phyloP scores from a whole-genome alignment of 129 eudicot genomes.

The Centella asiatica region DNA sequence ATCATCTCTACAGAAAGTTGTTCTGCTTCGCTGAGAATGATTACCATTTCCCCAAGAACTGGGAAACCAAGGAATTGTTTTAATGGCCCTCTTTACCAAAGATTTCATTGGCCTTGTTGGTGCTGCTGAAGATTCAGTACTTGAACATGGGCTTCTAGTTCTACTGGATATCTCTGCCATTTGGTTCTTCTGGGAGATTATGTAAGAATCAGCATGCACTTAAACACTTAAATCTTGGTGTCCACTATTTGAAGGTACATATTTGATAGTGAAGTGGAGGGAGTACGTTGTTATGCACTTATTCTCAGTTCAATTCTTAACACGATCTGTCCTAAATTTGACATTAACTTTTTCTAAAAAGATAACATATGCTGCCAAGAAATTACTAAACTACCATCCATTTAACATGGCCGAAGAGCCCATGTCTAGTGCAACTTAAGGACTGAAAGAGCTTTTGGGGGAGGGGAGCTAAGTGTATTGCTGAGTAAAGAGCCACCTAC shows the following conservation, averaged over 20 bases:
- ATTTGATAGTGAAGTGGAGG: slow-evolving; percentile 11
- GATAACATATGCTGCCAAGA: background rate
- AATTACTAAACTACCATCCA: slow-evolving; percentile 5
- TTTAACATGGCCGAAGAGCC: background rate
- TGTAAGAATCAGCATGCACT: background rate
- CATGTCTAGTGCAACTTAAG: background rate
- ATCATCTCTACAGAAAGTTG: slow-evolving; percentile 33
- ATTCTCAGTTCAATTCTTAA: slow-evolving; percentile 14
- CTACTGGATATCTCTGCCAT: slow-evolving; percentile 19
- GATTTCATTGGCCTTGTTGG: slow-evolving; percentile 33
- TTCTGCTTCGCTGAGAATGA: slow-evolving; percentile 23
- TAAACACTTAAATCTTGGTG: background rate
- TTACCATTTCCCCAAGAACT: slow-evolving; percentile 25
- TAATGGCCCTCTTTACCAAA: slow-evolving; percentile 19
- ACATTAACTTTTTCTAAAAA: background rate
- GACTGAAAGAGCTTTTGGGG: background rate
- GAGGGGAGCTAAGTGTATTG: background rate
- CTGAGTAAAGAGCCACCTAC: background rate
- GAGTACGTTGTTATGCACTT: slow-evolving; percentile 17
- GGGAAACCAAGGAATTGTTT: slow-evolving; percentile 15
- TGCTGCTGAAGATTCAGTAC: slow-evolving; percentile 28
- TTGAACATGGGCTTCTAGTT: slow-evolving; percentile 1
- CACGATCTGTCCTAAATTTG: slow-evolving; percentile 1
- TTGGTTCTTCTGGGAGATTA: slow-evolving; percentile 17
- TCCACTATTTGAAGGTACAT: slow-evolving; percentile 13